Conservation (phyloP, 1,139 yeast species). For the Zygoascus meyerae region DNA sequence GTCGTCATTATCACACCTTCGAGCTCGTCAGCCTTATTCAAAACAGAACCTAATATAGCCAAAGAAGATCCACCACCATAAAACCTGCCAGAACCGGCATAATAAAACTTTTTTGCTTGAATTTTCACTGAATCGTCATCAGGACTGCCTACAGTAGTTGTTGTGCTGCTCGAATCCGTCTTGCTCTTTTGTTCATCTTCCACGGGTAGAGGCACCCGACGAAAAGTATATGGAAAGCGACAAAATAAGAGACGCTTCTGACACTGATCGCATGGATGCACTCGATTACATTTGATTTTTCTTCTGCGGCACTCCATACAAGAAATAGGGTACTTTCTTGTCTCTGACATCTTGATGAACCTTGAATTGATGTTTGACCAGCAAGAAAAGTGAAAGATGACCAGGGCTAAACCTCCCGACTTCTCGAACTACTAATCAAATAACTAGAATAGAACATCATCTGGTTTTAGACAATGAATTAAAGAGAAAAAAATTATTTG, state of each 20-base stretch:
- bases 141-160: background rate
- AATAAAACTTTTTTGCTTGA: background rate
- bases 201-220: conserved; percentile 1
- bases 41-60: conserved; percentile 1
- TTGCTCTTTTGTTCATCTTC: background rate
- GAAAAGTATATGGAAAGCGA: conserved; percentile 6
- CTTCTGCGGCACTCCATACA: conserved; percentile 4
- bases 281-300: conserved; percentile 2
- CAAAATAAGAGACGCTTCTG: background rate
- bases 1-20: background rate
- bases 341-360: background rate
- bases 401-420: background rate
- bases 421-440: background rate
- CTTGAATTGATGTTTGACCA: background rate
- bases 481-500: background rate
- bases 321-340: background rate
- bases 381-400: background rate
- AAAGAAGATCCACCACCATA: conserved; percentile 6
- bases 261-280: conserved; percentile 4
- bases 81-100: background rate
- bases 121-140: background rate
- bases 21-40: background rate
- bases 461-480: background rate
- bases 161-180: background rate
- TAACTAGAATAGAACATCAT: background rate